Base-by-base conservation (phyloP, 352 stramenopile species). In the Phytophthora fragariae region DNA sequence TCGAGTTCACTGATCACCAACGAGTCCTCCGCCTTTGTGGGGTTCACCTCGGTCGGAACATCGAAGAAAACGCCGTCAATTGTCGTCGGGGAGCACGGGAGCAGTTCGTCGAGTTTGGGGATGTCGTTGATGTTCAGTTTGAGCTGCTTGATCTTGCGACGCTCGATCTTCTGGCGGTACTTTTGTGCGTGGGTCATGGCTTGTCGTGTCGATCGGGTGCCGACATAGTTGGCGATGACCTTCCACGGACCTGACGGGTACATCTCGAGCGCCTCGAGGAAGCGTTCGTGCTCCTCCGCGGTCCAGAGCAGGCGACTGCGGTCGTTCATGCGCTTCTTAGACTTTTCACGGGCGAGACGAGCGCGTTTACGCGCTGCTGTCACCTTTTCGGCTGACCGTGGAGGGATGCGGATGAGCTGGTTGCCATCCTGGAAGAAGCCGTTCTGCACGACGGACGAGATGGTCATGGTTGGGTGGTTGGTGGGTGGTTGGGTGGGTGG, bases 171-270 rank as follows among this genome's bases (percentile, higher is more conserved):
- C 65, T 81, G 73, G 5, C 77, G 71, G 52, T 84, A 82, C 60
- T 82, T 82, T 41, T 84, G 77, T 57, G 77, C 77, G 39, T 84
- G 77, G n/a, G 77, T 82, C 75, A 81, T 84, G 3, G 74, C 75
- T 70, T 84, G 74, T 11, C 74, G 73, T 10, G 75, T 81, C 24
- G 67, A 82, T 0, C 72, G 71, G 11, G 75, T 84, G 24, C 71
- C 77, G 6, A 85, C 74, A 21, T 77, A 46, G 21, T 69, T 72
- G 50, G 75, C 75, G 33, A 85, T 79, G 41, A 79, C 24, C n/a
- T 82, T 79, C 78, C 78, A 85, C 29, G 78, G 78, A 5, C 78
- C 78, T 4, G 73, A 79, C 2, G 78, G 78, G 57, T 77, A 85
- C 65, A 75, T 62, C 49, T 81, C 72, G 46, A 84, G 57, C 14